Base-by-base conservation (phyloP, 768 basidiomycete species). In the Mrakia gelida region DNA sequence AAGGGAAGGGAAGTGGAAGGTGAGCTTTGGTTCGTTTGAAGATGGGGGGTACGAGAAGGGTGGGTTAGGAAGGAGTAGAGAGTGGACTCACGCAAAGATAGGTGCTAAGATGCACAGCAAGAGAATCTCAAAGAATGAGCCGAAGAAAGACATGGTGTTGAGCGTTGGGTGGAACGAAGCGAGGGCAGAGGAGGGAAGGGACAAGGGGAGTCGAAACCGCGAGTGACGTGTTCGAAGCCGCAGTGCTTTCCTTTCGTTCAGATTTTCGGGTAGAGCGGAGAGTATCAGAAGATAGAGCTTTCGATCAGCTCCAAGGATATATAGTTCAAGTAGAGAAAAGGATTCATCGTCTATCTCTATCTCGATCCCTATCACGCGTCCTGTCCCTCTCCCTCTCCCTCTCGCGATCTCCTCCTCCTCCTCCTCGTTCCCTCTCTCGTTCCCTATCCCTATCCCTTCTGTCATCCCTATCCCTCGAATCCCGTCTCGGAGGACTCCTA, bases 401-500 rank as follows among this genome's bases (percentile, higher is more conserved):
- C 80, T 80, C 81, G 16, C 79, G 65, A 38, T 76, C 81, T 73
- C 81, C 75, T n/a, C 79, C 15, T 5, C 38, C 38, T 38, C 38
- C 38, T 38, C 38, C 38, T 38, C 38, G 38, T 38, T 38, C 7
- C 56, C 28, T 45, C 6, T 34, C 56, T 41, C 11, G 26, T 2
- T 43, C 75, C 34, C 56, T 43, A 21, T n/a, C 81, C 38, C 80
- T 77, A n/a, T 78, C 81, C 73, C 81, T 77, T 16, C 80, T 13
- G n/a, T 34, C 62, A 54, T 59, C 34, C 8, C 62, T 4, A 10
- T 45, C 21, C 23, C 76, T 68, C 13, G 76, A n/a, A 30, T 34
- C 74, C 34, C 74, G 49, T 52, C 61, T 65, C 71, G 59, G 30
- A 13, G 61, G 49, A 83, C 80, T 86, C 81, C 76, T 81, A 76